phyloP scores from a whole-genome alignment of 1,284 basidiomycete species.

The Schizopora paradoxa region DNA sequence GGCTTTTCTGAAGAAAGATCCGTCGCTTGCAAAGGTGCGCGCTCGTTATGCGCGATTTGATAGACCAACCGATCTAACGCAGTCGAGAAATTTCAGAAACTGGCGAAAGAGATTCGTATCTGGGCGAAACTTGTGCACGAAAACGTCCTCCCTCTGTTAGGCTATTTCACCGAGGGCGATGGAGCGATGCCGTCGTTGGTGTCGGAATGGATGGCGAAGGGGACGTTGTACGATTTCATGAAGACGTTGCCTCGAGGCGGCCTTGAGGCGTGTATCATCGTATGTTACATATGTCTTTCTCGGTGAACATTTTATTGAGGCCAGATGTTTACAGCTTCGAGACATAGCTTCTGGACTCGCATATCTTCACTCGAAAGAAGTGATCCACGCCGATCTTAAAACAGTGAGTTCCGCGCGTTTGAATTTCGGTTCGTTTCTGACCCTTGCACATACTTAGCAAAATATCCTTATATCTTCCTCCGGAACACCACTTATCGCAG shows the following conservation, averaged over 20 bases:
- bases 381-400: slow-evolving; percentile 6
- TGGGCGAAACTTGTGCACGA: slow-evolving; percentile 4
- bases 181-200: slow-evolving; percentile 1
- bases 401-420: not conserved
- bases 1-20: not conserved
- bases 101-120: slow-evolving; percentile 6
- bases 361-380: slow-evolving; percentile 6
- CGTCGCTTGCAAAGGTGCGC: not conserved
- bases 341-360: slow-evolving; percentile 2
- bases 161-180: slow-evolving; percentile 4
- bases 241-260: not conserved
- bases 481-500: slow-evolving; percentile 3
- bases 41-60: not conserved
- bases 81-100: not conserved
- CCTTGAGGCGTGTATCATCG: not conserved
- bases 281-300: not conserved
- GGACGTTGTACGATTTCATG: slow-evolving; percentile 2
- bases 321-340: not conserved
- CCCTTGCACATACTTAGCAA: not conserved
- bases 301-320: not conserved
- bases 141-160: slow-evolving; percentile 7
- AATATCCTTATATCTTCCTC: slow-evolving; percentile 6
- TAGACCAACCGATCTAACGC: too few species aligned
- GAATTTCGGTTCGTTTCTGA: not conserved
- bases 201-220: slow-evolving; percentile 10